Percentiles rank a stretch among this genome's conserved stretches.
Conservation (phyloP, 345 rosid genomes). For the Citrus maxima region DNA sequence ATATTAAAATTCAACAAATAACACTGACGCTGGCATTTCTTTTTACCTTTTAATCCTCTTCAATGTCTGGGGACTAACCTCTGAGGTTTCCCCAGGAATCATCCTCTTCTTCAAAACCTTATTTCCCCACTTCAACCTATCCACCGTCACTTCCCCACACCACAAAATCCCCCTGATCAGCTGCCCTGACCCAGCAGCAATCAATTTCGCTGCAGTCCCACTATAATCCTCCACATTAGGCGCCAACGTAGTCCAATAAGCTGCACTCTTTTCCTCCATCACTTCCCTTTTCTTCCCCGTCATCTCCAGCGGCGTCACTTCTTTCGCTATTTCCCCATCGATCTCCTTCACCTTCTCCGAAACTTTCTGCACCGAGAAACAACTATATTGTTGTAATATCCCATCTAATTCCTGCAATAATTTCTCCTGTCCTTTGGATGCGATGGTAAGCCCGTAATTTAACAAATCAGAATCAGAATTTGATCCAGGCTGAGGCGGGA, state of each 20-base stretch:
- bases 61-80: conserved; percentile 65
- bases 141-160: conserved; percentile 96
- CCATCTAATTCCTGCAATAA: conserved; percentile 57
- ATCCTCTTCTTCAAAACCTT: conserved; percentile 69
- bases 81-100: conserved; percentile 37
- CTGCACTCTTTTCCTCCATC: conserved; percentile 60
- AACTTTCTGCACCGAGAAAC: conserved; percentile 57
- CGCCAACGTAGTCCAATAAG: conserved; percentile 90
- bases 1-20: not conserved
- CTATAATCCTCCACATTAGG: conserved; percentile 96
- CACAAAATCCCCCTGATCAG: conserved; percentile 86
- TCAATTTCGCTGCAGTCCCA: conserved; percentile 58
- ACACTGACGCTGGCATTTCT: not conserved
- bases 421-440: conserved; percentile 72
- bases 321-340: conserved; percentile 48
- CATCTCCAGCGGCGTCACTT: conserved; percentile 61
- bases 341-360: conserved; percentile 43
- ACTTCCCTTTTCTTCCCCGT: conserved; percentile 44
- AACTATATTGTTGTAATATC: conserved; percentile 47
- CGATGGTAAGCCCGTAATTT: conserved; percentile 85
- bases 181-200: conserved; percentile 79
- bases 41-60: conserved; percentile 75
- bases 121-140: conserved; percentile 77
- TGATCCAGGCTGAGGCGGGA: conserved; percentile 31
- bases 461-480: conserved; percentile 28